Base-by-base conservation (phyloP, 2,329 filamentous ascomycete genomes). In the Magnaporthiopsis incrustans region DNA sequence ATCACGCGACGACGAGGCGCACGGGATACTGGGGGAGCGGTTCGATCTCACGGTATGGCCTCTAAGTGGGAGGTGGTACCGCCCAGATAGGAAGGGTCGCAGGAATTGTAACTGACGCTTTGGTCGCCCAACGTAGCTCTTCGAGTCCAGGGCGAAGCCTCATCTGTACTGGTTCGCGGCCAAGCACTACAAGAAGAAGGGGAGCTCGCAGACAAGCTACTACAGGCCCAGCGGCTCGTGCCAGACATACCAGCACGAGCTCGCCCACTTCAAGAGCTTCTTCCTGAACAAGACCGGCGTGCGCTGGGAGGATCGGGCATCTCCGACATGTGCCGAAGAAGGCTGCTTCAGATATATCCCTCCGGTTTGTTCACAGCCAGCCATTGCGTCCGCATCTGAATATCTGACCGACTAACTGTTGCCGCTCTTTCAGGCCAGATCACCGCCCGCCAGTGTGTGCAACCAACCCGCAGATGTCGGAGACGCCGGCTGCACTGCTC, bases 131-230 rank as follows among this genome's bases (percentile, higher is more conserved):
- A 56, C 38, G n/a, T 67, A 92, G 88, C 79, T 93, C 62, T 90
- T 86, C 76, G 85, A 91, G 73, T 89, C 87, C 6, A 80, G 85
- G 66, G 76, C 80, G 14, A 74, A 76, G 18, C 88, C 88, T 0
- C 78, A 77, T 65, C 80, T 83, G 0, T 92, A 91, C 75, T 82
- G 81, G 67, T 83, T 85, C 59, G 83, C 83, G 10, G 81, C 79
- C 60, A 84, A 83, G 63, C 78, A 77, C 67, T 78, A 77, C 69
- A 77, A 78, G 63, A 77, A 74, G 64, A 77, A 74, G 8, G 73
- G 74, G 8, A 75, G 75, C 65, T 70, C 67, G 7, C 71, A 74
- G 25, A 71, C 77, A 8, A 72, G 68, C 3, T 76, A 76, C 50
- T 69, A 78, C 65, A 75, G 77, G 0, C 76, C 78, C 0, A 80